phyloP scores from a whole-genome alignment of 305 asterid genomes.

The Fraxinus xanthoxyloides region DNA sequence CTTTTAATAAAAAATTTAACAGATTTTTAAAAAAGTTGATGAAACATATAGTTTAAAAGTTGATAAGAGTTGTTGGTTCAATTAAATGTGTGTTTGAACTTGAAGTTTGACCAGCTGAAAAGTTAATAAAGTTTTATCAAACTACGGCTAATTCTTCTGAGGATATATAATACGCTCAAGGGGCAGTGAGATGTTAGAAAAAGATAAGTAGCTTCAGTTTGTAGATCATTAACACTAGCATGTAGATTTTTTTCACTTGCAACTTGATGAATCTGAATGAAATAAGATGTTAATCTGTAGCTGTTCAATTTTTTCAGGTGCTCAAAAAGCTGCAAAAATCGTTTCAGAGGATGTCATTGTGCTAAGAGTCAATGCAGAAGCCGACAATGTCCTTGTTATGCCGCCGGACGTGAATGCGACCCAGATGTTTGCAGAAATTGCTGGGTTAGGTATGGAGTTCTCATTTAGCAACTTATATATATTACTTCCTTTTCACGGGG shows the following conservation, averaged over 20 bases:
- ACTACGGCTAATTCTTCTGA: not conserved
- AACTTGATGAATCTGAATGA: constrained; percentile 20
- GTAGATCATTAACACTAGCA: not conserved
- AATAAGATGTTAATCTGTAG: constrained; percentile 1
- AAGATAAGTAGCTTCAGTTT: not conserved
- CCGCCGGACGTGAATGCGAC: constrained; percentile 99
- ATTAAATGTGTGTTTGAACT: not conserved
- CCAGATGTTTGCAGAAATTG: constrained; percentile 99
- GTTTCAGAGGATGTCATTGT: constrained; percentile 98
- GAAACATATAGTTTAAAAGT: not conserved
- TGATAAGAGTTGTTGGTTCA: not conserved
- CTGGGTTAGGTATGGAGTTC: constrained; percentile 81
- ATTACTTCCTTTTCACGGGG: not conserved
- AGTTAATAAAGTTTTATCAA: not conserved
- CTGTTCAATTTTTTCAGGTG: constrained; percentile 57
- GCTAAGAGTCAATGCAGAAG: constrained; percentile 99
- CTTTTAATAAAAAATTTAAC: not conserved
- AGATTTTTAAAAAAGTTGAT: not conserved
- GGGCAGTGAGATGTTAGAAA: not conserved
- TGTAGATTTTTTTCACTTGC: constrained; percentile 7
- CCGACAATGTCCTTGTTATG: constrained; percentile 99
- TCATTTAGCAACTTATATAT: not conserved
- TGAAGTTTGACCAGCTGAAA: not conserved
- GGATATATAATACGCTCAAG: not conserved
- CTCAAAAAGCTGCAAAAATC: constrained; percentile 89